Conservation (phyloP, 139 green algal species). For the Tetradesmus obliquus region DNA sequence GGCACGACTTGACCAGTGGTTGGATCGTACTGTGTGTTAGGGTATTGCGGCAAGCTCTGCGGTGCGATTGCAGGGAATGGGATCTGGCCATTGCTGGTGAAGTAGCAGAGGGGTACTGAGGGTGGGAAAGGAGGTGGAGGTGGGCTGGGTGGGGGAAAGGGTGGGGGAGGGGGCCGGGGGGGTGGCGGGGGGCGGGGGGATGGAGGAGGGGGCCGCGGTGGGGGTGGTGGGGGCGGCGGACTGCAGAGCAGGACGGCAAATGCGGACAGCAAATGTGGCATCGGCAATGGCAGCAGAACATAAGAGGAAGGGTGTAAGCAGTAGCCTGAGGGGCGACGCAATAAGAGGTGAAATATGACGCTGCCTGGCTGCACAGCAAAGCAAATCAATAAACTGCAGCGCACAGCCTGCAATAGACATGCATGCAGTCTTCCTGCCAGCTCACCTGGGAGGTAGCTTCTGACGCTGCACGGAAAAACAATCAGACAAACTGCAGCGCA, state of each 20-base stretch:
- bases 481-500: too few species aligned
- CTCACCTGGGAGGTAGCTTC: too few species aligned
- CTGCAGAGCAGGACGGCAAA: background rate
- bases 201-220: background rate
- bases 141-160: background rate
- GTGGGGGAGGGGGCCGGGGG: conserved; percentile 16
- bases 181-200: conserved; percentile 12
- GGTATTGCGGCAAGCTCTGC: conserved; percentile 25
- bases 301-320: background rate
- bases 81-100: conserved; percentile 17
- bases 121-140: conserved; percentile 32
- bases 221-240: background rate
- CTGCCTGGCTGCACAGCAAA: too few species aligned
- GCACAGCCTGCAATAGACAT: too few species aligned
- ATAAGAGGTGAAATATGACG: too few species aligned
- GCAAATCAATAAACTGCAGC: too few species aligned
- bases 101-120: conserved; percentile 33
- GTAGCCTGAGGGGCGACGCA: too few species aligned
- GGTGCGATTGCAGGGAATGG: conserved; percentile 12
- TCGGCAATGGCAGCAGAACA: background rate
- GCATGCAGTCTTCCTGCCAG: too few species aligned
- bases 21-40: conserved; percentile 23
- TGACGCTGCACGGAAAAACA: too few species aligned
- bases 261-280: background rate
- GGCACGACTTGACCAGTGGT: conserved; percentile 18